A percentile compares a stretch with the other conserved stretches of the same genome.
phyloP scores from a whole-genome alignment of 768 basidiomycete genomes.

The Amanita muscaria region DNA sequence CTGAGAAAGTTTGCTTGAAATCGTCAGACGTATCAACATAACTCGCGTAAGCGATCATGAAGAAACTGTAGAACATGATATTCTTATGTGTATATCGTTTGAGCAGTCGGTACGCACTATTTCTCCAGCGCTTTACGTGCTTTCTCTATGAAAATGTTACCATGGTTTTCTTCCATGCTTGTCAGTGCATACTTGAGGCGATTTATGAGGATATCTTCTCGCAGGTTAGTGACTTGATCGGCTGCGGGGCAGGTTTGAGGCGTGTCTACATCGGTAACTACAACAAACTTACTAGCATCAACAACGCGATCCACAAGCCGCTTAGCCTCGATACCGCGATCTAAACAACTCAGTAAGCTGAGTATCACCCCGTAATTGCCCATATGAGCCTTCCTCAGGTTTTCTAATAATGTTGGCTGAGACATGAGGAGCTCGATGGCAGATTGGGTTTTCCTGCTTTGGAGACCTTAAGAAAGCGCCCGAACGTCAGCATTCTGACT shows the following conservation, averaged over 20 bases:
- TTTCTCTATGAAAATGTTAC: conserved; percentile 48
- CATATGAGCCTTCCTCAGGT: conserved; percentile 80
- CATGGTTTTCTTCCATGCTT: conserved; percentile 57
- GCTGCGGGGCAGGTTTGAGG: conserved; percentile 32
- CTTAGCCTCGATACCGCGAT: conserved; percentile 81
- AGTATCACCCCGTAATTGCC: conserved; percentile 91
- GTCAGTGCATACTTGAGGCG: conserved; percentile 83
- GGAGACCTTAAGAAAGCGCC: conserved; percentile 40
- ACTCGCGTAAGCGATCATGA: conserved; percentile 88
- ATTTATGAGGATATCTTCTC: conserved; percentile 80
- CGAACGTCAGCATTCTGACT: neutral
- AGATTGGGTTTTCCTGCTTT: conserved; percentile 57
- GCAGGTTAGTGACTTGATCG: conserved; percentile 85
- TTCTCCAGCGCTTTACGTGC: conserved; percentile 78
- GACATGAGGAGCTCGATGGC: conserved; percentile 80
- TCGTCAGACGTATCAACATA: conserved; percentile 61
- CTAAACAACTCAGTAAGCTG: conserved; percentile 87
- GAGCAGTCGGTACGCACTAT: conserved; percentile 52
- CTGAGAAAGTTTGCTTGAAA: conserved; percentile 63
- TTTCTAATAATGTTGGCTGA: conserved; percentile 74
- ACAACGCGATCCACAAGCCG: conserved; percentile 84
- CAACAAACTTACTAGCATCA: conserved; percentile 45
- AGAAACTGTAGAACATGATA: conserved; percentile 77
- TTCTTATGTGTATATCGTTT: neutral
- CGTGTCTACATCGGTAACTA: neutral